A percentile compares a stretch with the other conserved stretches of the same genome.
Conservation (phyloP, 2,329 filamentous ascomycete species). For the Trichoderma hamatum region DNA sequence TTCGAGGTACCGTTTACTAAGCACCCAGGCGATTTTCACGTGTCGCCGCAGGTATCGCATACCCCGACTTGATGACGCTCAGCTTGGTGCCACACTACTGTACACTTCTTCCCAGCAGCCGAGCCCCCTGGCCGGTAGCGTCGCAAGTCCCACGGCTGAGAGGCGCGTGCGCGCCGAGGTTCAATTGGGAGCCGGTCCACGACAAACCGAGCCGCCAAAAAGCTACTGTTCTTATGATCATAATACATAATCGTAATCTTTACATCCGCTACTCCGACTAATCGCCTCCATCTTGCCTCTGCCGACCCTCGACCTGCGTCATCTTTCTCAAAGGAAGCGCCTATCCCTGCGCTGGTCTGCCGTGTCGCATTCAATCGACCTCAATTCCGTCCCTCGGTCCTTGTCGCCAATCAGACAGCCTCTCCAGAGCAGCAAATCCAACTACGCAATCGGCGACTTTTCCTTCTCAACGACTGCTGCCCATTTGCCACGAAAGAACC, state of each 20-base stretch:
- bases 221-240: not conserved
- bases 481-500: not conserved
- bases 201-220: conserved; percentile 20
- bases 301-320: not conserved
- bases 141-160: conserved; percentile 10
- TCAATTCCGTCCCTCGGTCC: not conserved
- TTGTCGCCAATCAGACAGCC: conserved; percentile 5
- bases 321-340: not conserved
- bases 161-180: conserved; percentile 29
- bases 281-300: not conserved
- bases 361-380: not conserved
- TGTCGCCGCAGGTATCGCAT: conserved; percentile 25
- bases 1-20: conserved; percentile 11
- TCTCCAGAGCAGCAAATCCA: not conserved
- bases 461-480: not conserved
- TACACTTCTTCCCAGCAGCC: conserved; percentile 23
- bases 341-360: not conserved
- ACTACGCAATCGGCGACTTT: not conserved
- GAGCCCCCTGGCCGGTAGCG: conserved; percentile 24
- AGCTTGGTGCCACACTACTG: conserved; percentile 5
- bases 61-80: conserved; percentile 17
- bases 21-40: conserved; percentile 8
- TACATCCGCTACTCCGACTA: conserved; percentile 9
- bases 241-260: conserved; percentile 13
- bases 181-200: conserved; percentile 24